Percentiles rank a stretch among this genome's conserved stretches.
These are phyloP conservation scores for Fomitopsis pulvina DNA, from an alignment of 768 basidiomycete species.

Conservation along the genomic window DNA sequence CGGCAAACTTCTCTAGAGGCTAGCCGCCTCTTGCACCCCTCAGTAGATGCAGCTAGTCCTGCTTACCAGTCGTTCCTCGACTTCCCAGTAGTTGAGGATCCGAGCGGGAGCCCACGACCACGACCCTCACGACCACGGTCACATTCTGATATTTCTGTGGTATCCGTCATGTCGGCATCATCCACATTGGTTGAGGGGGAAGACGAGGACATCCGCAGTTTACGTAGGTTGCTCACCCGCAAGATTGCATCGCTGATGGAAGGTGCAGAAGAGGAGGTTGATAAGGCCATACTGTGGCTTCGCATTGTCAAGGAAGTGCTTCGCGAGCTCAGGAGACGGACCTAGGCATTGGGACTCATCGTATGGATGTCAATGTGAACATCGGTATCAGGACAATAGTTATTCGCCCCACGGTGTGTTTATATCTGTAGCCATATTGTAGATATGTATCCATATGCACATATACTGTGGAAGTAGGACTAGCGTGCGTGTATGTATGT, in stretches of 20 bases:
- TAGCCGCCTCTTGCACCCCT: not conserved
- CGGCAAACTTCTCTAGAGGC: not conserved
- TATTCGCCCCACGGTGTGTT: not conserved
- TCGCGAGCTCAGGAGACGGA: not conserved
- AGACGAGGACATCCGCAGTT: conserved; percentile 55
- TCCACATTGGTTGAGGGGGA: conserved; percentile 51
- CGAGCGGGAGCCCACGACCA: not conserved
- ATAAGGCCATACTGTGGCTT: conserved; percentile 53
- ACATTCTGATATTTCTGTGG: conserved; percentile 16
- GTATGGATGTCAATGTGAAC: not conserved
- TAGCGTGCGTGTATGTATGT: too few species aligned
- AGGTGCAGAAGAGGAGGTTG: conserved; percentile 58
- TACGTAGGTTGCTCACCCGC: conserved; percentile 57
- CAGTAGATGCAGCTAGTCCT: not conserved
- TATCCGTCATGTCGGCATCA: conserved; percentile 39
- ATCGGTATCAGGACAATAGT: not conserved
- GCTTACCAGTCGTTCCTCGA: not conserved
- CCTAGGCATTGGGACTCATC: not conserved
- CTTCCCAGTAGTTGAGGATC: not conserved
- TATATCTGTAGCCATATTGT: not conserved
- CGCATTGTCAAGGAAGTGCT: conserved; percentile 54
- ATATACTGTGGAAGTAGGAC: not conserved
- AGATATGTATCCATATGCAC: not conserved
- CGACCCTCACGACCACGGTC: conserved; percentile 8
- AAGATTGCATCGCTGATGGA: conserved; percentile 55